Conservation (phyloP, 495 filamentous ascomycete species). For the Haplographium delicatum region DNA sequence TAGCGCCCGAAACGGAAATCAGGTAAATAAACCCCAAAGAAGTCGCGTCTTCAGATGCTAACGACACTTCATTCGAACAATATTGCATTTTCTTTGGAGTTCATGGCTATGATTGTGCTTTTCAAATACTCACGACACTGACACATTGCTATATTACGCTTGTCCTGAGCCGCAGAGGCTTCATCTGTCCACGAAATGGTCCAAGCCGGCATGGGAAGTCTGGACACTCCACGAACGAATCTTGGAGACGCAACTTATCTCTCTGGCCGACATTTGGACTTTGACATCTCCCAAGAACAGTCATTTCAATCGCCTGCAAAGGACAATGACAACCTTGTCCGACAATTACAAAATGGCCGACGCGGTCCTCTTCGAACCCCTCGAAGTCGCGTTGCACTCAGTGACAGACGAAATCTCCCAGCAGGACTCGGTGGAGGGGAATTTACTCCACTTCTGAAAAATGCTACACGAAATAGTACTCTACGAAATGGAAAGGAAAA, state of each 20-base stretch:
- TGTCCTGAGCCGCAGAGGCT: constrained; percentile 11
- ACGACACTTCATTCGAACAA: constrained; percentile 6
- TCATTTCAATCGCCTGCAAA: constrained; percentile 85
- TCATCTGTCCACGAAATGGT: constrained; percentile 32
- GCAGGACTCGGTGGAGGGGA: constrained; percentile 61
- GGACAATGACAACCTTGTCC: constrained; percentile 63
- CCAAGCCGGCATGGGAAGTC: constrained; percentile 44
- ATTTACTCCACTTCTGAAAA: constrained; percentile 91
- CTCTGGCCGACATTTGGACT: constrained; percentile 53
- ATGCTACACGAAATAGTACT: constrained; percentile 74
- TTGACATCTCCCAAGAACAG: constrained; percentile 74
- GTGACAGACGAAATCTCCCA: constrained; percentile 60
- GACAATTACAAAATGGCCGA: constrained; percentile 58
- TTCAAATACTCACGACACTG: constrained; percentile 18
- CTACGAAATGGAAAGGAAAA: constrained; percentile 54
- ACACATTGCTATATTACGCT: constrained; percentile 16
- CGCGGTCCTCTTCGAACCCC: constrained; percentile 61
- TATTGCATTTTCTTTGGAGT: constrained; percentile 24
- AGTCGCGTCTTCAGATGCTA: constrained; percentile 15
- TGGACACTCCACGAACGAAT: constrained; percentile 78
- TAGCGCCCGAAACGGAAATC: background rate
- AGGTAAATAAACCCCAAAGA: constrained; percentile 5
- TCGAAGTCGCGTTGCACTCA: constrained; percentile 59
- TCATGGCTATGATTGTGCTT: constrained; percentile 18
- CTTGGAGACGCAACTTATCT: constrained; percentile 75